Conservation (phyloP, 208 protist genomes). For the Tritrichomonas musculus region DNA sequence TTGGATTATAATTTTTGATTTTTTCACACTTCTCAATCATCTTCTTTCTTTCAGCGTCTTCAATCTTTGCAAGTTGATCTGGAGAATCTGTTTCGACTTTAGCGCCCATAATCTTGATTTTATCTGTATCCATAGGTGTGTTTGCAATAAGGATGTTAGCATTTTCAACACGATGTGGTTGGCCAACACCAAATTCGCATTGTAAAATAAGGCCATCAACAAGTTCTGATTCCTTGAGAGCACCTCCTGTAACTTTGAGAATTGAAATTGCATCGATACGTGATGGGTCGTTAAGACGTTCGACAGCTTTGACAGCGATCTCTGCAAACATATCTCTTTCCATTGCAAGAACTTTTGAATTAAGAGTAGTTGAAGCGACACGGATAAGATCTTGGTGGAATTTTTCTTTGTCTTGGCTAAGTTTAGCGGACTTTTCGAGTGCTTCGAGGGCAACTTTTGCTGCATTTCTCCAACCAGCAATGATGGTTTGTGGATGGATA, state of each 20-base stretch:
- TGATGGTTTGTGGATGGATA: slow-evolving; percentile 92
- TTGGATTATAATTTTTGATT: slow-evolving; percentile 45
- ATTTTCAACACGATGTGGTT: slow-evolving; percentile 88
- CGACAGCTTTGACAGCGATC: slow-evolving; percentile 93
- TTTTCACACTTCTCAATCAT: slow-evolving; percentile 84
- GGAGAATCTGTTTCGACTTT: slow-evolving; percentile 74
- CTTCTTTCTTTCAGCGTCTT: slow-evolving; percentile 89
- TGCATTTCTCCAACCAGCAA: slow-evolving; percentile 71
- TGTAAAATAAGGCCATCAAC: slow-evolving; percentile 93
- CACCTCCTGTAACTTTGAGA: slow-evolving; percentile 93
- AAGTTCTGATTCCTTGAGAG: slow-evolving; percentile 92
- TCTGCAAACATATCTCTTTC: slow-evolving; percentile 94
- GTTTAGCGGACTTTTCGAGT: slow-evolving; percentile 46
- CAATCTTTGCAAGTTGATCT: slow-evolving; percentile 81
- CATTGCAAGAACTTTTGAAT: slow-evolving; percentile 89
- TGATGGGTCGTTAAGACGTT: slow-evolving; percentile 70
- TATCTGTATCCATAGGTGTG: slow-evolving; percentile 99
- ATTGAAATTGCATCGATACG: slow-evolving; percentile 97
- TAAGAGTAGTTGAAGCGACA: slow-evolving; percentile 97
- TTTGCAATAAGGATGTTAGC: slow-evolving; percentile 97
- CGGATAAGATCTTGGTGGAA: slow-evolving; percentile 92
- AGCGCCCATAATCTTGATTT: slow-evolving; percentile 68
- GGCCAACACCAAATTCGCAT: slow-evolving; percentile 95
- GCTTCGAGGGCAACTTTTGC: slow-evolving; percentile 62
- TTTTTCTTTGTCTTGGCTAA: slow-evolving; percentile 61